phyloP scores from a whole-genome alignment of 2,329 filamentous ascomycete genomes.

The Epichloe coenophiala region DNA sequence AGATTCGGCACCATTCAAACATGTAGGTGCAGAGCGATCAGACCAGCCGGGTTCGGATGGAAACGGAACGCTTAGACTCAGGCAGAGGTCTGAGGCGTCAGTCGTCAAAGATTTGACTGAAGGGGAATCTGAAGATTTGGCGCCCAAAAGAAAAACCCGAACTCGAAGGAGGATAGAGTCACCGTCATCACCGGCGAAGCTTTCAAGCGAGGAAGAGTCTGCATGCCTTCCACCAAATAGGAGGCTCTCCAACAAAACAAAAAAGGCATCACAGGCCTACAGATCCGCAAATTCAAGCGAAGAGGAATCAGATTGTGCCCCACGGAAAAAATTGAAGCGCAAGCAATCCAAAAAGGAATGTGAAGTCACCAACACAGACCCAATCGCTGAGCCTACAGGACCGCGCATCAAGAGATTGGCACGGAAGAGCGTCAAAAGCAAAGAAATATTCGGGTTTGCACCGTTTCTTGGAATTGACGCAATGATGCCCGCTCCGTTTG shows the following conservation, averaged over 20 bases:
- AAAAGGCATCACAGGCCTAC: not conserved
- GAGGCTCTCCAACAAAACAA: not conserved
- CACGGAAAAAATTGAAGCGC: not conserved
- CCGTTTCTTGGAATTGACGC: conserved; percentile 8
- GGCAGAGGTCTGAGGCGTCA: not conserved
- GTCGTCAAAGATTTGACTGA: not conserved
- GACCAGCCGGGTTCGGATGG: not conserved
- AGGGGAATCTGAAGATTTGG: not conserved
- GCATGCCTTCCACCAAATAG: not conserved
- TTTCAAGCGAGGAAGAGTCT: not conserved
- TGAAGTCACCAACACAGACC: not conserved
- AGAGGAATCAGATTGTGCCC: not conserved
- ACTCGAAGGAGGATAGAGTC: not conserved
- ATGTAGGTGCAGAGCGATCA: not conserved
- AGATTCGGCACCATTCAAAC: not conserved
- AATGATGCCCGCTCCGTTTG: conserved; percentile 8
- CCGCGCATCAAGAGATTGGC: conserved; percentile 27
- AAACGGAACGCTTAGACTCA: not conserved
- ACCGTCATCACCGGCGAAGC: too few species aligned
- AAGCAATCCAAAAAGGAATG: not conserved
- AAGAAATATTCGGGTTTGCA: conserved; percentile 31
- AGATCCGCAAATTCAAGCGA: not conserved
- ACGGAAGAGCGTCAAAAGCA: conserved; percentile 31
- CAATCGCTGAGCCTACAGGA: conserved; percentile 5
- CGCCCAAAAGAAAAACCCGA: not conserved